Percentiles rank a stretch among this genome's conserved stretches.
Evolutionary conservation across 352 stramenopile species (phyloP).

Genomic region (Albugo candida): DNA sequence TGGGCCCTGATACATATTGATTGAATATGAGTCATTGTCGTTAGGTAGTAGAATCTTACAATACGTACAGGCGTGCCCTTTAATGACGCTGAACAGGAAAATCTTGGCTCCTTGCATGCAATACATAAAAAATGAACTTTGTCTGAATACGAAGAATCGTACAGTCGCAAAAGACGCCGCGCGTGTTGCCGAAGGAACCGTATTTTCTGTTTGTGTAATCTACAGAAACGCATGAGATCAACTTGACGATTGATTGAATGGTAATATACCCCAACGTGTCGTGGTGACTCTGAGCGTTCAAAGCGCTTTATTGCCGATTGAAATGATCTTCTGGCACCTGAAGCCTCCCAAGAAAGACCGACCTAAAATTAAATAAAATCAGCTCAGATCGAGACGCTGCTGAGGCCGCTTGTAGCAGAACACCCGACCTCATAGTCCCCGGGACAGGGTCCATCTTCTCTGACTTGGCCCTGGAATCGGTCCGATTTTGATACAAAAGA

Average conservation of each 20-base stretch:
- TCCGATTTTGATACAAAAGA: slow-evolving; percentile 37
- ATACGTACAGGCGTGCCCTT: slow-evolving; percentile 23
- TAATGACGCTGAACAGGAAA: slow-evolving; percentile 24
- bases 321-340: slow-evolving; percentile 38
- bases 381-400: neutral
- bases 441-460: slow-evolving; percentile 21
- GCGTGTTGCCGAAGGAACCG: slow-evolving; percentile 14
- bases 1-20: slow-evolving; percentile 23
- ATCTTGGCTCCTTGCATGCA: slow-evolving; percentile 15
- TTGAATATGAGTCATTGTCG: neutral
- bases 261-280: neutral
- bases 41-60: too few relatives aligned
- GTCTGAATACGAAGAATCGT: too few relatives aligned
- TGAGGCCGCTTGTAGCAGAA: neutral
- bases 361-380: slow-evolving; percentile 13
- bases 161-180: too few relatives aligned
- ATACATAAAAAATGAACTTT: too few relatives aligned
- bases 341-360: slow-evolving; percentile 33
- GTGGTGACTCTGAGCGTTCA: neutral
- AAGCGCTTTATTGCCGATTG: slow-evolving; percentile 42
- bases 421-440: slow-evolving; percentile 48
- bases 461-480: slow-evolving; percentile 22
- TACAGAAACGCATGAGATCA: neutral
- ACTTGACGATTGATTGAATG: neutral
- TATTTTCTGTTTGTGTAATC: slow-evolving; percentile 20